Evolutionary conservation across 179 eudicot species (phyloP), one percentile per base, ranked within the genome.

Genomic region (Gypsophila paniculata): DNA sequence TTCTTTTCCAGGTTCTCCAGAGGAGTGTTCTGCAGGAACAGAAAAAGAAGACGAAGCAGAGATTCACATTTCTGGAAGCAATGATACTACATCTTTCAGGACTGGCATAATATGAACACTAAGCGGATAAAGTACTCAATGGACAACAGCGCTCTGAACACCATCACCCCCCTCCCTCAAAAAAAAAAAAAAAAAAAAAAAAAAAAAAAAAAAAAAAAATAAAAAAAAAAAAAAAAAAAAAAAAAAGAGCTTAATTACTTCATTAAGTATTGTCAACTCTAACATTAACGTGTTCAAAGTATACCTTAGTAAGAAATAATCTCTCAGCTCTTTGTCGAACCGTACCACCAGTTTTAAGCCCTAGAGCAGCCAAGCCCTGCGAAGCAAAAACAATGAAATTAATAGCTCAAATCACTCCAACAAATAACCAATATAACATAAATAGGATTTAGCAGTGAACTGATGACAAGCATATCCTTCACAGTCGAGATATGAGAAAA

Each of bases 271-370:
- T 32, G 0, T 9, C 14, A 44, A 53, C 48, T 61, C 66, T 23
- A 26, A 18, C 68, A 6, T 23, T 8, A 21, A 39, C 15, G 25
- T 70, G 46, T 70, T 54, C 53, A 19, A 61, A 59, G 60, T 9
- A 69, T 64, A 92, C 99, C 99, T 95, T 95, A 54, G 93, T 88
- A 58, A 95, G 96, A 59, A 93, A 95, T 80, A 95, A 90, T 82
- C 99, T 95, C 82, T 93, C 98, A 34, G 99, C 99, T 78, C 99
- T 91, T 85, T 95, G 99, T 79, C 82, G 89, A 49, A 85, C 61
- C n/a, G 99, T 95, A 57, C 98, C 98, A 38, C 99, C 99, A 6
- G 93, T 77, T 83, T 95, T 95, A 65, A 95, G 79, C 71, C 99
- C 99, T 42, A 93, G 79, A 18, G 88, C 91, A 82, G 88, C 91